Base-by-base conservation (phyloP, 2,329 filamentous ascomycete species). In the Colletotrichum endophyticum region DNA sequence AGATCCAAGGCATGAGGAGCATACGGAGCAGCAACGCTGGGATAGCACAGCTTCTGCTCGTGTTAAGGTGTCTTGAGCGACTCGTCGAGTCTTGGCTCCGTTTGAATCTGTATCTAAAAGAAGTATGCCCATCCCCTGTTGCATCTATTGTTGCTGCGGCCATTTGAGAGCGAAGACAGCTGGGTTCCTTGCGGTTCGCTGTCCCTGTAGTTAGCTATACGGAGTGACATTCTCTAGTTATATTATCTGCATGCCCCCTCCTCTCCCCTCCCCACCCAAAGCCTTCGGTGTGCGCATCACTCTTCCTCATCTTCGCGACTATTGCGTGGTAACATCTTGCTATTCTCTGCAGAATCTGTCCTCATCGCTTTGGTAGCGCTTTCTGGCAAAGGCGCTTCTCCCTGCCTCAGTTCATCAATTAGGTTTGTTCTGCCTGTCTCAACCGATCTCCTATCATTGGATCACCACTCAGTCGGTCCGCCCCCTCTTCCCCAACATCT, bases 71-170 rank as follows among this genome's bases (percentile, higher is more conserved):
- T 70, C 13, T 36, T 27, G 57, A 32, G 28, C 34, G 68, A 74
- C 61, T 72, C 67, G 30, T 72, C 28, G 22, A 59, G 61, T 71
- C 68, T 74, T 74, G 72, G 72, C 72, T 71, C n/a, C 62, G 13
- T 62, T 36, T 70, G 70, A 28, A 53, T 73, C 34, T 72, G 49
- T 68, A 59, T 66, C 72, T 61, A 66, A 49, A 22, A 36, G 16
- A 39, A 36, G 30, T 19, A 62, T 62, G 27, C 30, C 32, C 30
- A n/a, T 27, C 15, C 62, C 62, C 30, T 39, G 62, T 22, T 39
- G 30, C 62, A 36, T 32, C 32, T 39, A 25, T 39, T 64, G 22
- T 64, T 27, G 62, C n/a, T 66, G 63, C 27, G 15, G 22, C 25
- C 28, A 27, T 30, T 49, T 25, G 25, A 53, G 25, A 28, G 30